Conservation (phyloP, 805 yeast genomes). For the Pichia gijzeniarum region DNA sequence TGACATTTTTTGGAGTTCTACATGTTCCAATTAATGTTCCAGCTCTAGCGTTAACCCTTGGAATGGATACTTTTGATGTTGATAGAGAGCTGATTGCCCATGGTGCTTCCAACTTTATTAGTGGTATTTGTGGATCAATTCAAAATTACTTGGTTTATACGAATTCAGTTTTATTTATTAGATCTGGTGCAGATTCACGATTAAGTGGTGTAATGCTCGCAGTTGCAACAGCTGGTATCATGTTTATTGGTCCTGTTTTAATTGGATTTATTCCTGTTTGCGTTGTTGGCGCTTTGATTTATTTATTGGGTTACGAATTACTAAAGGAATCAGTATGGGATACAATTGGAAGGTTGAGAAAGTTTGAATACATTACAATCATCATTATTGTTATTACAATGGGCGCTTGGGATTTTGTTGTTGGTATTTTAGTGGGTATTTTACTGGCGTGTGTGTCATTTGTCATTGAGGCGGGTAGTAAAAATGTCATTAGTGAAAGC, state of each 20-base stretch:
- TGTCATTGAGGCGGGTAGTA: conserved; percentile 84
- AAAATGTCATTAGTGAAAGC: conserved; percentile 73
- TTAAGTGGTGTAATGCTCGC: conserved; percentile 89
- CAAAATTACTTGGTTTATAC: conserved; percentile 95
- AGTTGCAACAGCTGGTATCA: conserved; percentile 66
- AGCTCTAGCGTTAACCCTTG: conserved; percentile 86
- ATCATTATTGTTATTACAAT: conserved; percentile 82
- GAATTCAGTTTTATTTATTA: conserved; percentile 81
- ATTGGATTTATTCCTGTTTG: conserved; percentile 92
- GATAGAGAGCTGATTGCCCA: conserved; percentile 93
- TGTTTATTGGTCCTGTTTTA: conserved; percentile 87
- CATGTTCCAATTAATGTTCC: conserved; percentile 99
- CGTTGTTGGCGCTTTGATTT: conserved; percentile 91
- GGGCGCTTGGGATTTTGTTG: conserved; percentile 94
- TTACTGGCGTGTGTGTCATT: conserved; percentile 90
- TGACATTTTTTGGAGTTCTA: conserved; percentile 90
- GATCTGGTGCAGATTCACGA: conserved; percentile 91
- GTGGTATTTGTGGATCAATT: conserved; percentile 81
- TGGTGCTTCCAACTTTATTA: conserved; percentile 80
- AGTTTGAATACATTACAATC: conserved; percentile 79
- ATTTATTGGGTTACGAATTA: conserved; percentile 83
- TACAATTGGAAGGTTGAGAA: conserved; percentile 68
- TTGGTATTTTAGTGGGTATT: conserved; percentile 87
- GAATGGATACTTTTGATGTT: conserved; percentile 81
- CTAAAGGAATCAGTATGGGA: conserved; percentile 81